These are phyloP conservation scores for Candida gigantensis DNA, from an alignment of 1,139 yeast genomes.

Conservation along the genomic window DNA sequence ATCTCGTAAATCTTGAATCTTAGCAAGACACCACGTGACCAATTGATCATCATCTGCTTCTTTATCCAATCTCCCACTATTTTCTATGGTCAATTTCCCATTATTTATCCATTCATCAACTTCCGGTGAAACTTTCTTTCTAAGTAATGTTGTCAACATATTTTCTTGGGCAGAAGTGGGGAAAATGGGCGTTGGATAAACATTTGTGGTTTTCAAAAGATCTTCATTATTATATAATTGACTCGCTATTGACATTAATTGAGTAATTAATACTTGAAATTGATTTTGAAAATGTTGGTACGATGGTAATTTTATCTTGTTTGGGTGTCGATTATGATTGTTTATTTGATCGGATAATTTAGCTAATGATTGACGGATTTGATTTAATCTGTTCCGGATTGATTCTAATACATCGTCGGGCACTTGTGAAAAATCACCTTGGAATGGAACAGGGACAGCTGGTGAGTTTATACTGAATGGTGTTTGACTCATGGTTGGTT, in stretches of 20 bases:
- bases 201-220: slow-evolving; percentile 64
- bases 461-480: slow-evolving; percentile 13
- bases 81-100: slow-evolving; percentile 38
- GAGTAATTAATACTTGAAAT: slow-evolving; percentile 79
- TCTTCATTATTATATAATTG: slow-evolving; percentile 66
- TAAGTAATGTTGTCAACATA: slow-evolving; percentile 72
- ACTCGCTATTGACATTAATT: slow-evolving; percentile 69
- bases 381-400: slow-evolving; percentile 44
- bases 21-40: slow-evolving; percentile 62
- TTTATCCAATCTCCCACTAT: too few species aligned
- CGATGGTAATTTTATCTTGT: slow-evolving; percentile 39
- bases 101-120: slow-evolving; percentile 81
- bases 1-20: slow-evolving; percentile 52
- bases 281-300: slow-evolving; percentile 66
- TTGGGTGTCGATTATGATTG: slow-evolving; percentile 42
- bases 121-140: slow-evolving; percentile 88
- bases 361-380: slow-evolving; percentile 45
- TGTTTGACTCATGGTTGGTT: slow-evolving; percentile 14
- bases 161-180: slow-evolving; percentile 86
- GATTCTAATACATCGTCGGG: slow-evolving; percentile 46
- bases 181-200: slow-evolving; percentile 78
- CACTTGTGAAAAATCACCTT: slow-evolving; percentile 27
- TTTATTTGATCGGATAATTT: slow-evolving; percentile 46
- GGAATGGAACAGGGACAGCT: slow-evolving; percentile 5
- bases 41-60: slow-evolving; percentile 42